These are phyloP conservation scores for Rehmannia glutinosa DNA, from an alignment of 257 asterid genomes.

Conservation along the genomic window DNA sequence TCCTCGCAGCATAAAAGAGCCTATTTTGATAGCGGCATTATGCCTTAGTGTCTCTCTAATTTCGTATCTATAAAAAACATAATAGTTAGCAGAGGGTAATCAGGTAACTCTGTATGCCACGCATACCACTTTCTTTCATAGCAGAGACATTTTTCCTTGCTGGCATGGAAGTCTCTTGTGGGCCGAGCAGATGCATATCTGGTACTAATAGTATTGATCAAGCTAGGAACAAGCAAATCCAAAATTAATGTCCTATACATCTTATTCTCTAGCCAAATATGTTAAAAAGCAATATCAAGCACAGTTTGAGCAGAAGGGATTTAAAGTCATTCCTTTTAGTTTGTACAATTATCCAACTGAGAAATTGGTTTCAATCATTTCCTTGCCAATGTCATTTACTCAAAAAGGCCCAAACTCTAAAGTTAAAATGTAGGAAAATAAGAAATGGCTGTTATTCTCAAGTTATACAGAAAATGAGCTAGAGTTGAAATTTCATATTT, in stretches of 20 bases:
- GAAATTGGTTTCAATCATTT: neutral
- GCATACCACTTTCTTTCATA: neutral
- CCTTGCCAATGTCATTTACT: neutral
- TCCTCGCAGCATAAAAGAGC: too few species aligned
- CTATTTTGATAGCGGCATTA: too few species aligned
- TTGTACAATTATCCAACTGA: neutral
- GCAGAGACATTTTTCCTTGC: neutral
- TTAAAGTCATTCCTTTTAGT: slow-evolving; percentile 2
- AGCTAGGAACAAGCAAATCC: neutral
- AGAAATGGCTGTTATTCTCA: neutral
- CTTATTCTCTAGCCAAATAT: neutral
- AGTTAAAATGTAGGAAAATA: neutral
- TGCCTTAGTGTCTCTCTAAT: too few species aligned
- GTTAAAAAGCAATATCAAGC: neutral
- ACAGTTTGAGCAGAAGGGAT: neutral
- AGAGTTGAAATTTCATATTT: neutral
- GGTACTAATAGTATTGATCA: neutral
- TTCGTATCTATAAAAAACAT: too few species aligned
- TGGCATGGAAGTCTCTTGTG: neutral
- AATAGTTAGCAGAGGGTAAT: too few species aligned
- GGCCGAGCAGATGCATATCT: neutral
- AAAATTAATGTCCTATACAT: neutral
- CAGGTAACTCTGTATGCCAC: too few species aligned
- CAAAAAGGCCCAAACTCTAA: neutral
- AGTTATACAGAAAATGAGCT: neutral